These are phyloP conservation scores for Coemansia sp. DNA, from an alignment of 192 early-diverging fungal species.

Conservation along the genomic window DNA sequence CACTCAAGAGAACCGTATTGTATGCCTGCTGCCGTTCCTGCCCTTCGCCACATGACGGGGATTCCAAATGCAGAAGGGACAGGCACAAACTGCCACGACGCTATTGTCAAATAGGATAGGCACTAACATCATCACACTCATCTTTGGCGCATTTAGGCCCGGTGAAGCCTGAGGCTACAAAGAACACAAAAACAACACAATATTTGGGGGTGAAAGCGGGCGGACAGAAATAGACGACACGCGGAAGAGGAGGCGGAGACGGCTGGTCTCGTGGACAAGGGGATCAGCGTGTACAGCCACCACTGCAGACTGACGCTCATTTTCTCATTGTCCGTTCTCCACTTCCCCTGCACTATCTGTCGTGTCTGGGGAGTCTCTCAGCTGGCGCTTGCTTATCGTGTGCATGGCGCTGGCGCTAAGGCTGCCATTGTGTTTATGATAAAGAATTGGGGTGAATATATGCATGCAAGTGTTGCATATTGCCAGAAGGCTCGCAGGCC, in stretches of 20 bases:
- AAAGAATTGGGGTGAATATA: not conserved
- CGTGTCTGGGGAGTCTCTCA: not conserved
- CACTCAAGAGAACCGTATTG: not conserved
- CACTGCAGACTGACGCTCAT: not conserved
- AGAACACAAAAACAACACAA: conserved; percentile 1
- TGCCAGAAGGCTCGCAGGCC: not conserved
- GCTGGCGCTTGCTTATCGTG: not conserved
- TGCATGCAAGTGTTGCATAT: not conserved
- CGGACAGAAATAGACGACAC: not conserved
- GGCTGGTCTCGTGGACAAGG: not conserved
- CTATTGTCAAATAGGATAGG: not conserved
- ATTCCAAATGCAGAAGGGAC: conserved; percentile 7
- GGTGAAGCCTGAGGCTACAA: not conserved
- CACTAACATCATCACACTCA: not conserved
- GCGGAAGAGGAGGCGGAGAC: not conserved
- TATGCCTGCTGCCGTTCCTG: not conserved
- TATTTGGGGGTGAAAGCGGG: not conserved
- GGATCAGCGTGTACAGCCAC: not conserved
- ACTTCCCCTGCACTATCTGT: not conserved
- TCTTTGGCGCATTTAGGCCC: not conserved
- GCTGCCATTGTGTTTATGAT: not conserved
- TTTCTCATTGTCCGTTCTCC: not conserved
- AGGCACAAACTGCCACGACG: not conserved
- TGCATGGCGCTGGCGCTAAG: not conserved
- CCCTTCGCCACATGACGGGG: not conserved